phyloP scores from a whole-genome alignment of 1,139 yeast genomes.

The Fermentozyma sake region DNA sequence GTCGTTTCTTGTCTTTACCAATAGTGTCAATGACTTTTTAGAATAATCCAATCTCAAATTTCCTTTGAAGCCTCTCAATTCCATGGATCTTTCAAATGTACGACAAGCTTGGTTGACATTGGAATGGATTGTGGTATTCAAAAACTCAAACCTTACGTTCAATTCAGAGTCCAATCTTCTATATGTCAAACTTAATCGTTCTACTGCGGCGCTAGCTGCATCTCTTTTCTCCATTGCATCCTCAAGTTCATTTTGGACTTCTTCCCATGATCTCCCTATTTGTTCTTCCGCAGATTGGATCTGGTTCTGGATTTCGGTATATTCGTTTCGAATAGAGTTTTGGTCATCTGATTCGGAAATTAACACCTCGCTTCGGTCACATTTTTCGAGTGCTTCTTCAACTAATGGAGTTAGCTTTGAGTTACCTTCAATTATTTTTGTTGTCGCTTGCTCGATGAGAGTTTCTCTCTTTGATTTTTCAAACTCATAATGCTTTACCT shows the following conservation, averaged over 20 bases:
- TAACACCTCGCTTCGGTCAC: constrained; percentile 25
- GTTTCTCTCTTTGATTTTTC: constrained; percentile 10
- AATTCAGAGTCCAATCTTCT: constrained; percentile 30
- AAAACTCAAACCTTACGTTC: constrained; percentile 45
- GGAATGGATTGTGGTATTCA: constrained; percentile 39
- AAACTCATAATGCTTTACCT: constrained; percentile 10
- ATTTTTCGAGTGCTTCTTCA: constrained; percentile 28
- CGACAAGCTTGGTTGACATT: constrained; percentile 29
- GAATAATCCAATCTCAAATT: constrained; percentile 57
- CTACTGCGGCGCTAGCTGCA: constrained; percentile 21
- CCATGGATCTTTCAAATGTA: constrained; percentile 56
- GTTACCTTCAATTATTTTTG: constrained; percentile 14
- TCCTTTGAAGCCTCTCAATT: constrained; percentile 74
- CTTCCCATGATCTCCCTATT: constrained; percentile 34
- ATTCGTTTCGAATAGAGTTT: constrained; percentile 34
- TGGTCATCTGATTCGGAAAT: constrained; percentile 30
- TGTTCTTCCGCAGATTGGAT: constrained; percentile 34
- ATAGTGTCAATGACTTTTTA: constrained; percentile 47
- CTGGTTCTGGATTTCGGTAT: constrained; percentile 25
- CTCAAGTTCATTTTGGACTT: constrained; percentile 31
- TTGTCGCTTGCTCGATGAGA: constrained; percentile 9
- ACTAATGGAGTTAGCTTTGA: constrained; percentile 17
- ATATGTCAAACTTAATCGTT: constrained; percentile 21
- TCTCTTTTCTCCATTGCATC: constrained; percentile 23
- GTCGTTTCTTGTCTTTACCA: constrained; percentile 59